Percentiles rank a stretch among this genome's conserved stretches.
Evolutionary conservation across 805 yeast species (phyloP).

Genomic region (Myxozyma nipponensis): DNA sequence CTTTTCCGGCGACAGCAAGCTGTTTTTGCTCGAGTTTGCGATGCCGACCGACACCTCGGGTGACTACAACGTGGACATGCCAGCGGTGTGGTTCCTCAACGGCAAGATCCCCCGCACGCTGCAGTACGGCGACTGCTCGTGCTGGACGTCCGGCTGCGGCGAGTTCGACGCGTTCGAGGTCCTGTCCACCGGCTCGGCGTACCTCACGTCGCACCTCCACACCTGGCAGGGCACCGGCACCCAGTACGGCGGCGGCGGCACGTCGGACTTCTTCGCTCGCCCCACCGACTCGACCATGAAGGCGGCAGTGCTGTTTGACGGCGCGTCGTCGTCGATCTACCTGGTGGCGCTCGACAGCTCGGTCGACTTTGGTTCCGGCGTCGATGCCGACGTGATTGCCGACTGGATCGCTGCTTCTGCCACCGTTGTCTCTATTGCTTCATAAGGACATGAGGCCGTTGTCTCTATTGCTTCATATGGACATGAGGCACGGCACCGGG

Average conservation of each 20-base stretch:
- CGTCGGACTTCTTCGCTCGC: conserved; percentile 82
- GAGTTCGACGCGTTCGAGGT: conserved; percentile 94
- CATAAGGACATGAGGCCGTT: conserved; percentile 11
- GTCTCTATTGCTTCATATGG: conserved; percentile 16
- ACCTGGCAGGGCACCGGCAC: conserved; percentile 69
- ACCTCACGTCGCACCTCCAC: conserved; percentile 73
- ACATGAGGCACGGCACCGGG: no score
- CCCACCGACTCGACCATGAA: conserved; percentile 74
- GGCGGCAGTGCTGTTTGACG: conserved; percentile 83
- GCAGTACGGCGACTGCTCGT: conserved; percentile 93
- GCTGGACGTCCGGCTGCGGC: conserved; percentile 98
- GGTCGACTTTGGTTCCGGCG: conserved; percentile 49
- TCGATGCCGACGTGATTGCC: conserved; percentile 42
- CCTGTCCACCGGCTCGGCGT: conserved; percentile 67
- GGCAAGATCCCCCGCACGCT: conserved; percentile 95
- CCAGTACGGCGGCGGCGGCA: conserved; percentile 66
- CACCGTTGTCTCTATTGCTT: conserved; percentile 16
- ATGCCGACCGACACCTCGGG: conserved; percentile 73
- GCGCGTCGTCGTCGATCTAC: conserved; percentile 46
- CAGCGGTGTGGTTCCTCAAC: conserved; percentile 94
- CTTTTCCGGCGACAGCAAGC: conserved; percentile 76
- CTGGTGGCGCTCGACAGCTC: conserved; percentile 52
- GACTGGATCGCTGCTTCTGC: conserved; percentile 40
- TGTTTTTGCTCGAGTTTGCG: conserved; percentile 86
- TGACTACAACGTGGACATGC: conserved; percentile 80